Conservation (phyloP, 306 rosid genomes). For the Hippophae gyantsensis region DNA sequence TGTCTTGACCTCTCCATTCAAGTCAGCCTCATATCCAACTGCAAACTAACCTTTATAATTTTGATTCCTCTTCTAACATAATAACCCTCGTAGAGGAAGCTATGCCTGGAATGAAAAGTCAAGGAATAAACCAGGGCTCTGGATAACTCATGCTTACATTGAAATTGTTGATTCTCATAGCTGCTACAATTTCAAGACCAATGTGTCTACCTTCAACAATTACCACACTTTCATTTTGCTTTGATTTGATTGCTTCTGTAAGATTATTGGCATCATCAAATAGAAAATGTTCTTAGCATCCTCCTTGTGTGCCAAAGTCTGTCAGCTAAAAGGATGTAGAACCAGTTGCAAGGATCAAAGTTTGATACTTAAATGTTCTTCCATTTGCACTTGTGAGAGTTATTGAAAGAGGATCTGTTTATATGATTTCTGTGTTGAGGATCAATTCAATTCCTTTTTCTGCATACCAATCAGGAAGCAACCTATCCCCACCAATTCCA, state of each 20-base stretch:
- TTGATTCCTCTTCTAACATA: slow-evolving; percentile 26
- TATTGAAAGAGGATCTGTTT: slow-evolving; percentile 20
- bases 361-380: slow-evolving; percentile 14
- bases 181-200: slow-evolving; percentile 43
- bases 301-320: slow-evolving; percentile 23
- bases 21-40: slow-evolving; percentile 2
- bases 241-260: slow-evolving; percentile 21
- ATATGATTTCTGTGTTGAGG: slow-evolving; percentile 29
- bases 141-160: slow-evolving; percentile 35
- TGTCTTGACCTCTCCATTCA: slow-evolving; percentile 21
- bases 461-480: slow-evolving; percentile 30
- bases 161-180: slow-evolving; percentile 28
- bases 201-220: slow-evolving; percentile 41
- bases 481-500: slow-evolving; percentile 41
- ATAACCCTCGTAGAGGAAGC: slow-evolving; percentile 31
- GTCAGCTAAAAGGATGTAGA: slow-evolving; percentile 17
- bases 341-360: slow-evolving; percentile 36
- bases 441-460: slow-evolving; percentile 31
- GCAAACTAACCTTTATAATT: slow-evolving; percentile 24
- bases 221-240: slow-evolving; percentile 29
- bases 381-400: slow-evolving; percentile 21
- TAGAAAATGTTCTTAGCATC: slow-evolving; percentile 30
- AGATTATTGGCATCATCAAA: slow-evolving; percentile 34
- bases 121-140: slow-evolving; percentile 17
- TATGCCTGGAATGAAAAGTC: slow-evolving; percentile 28